Percentiles rank a stretch among this genome's conserved stretches.
Conservation (phyloP, 2,329 filamentous ascomycete genomes). For the Biscogniauxia sp. region DNA sequence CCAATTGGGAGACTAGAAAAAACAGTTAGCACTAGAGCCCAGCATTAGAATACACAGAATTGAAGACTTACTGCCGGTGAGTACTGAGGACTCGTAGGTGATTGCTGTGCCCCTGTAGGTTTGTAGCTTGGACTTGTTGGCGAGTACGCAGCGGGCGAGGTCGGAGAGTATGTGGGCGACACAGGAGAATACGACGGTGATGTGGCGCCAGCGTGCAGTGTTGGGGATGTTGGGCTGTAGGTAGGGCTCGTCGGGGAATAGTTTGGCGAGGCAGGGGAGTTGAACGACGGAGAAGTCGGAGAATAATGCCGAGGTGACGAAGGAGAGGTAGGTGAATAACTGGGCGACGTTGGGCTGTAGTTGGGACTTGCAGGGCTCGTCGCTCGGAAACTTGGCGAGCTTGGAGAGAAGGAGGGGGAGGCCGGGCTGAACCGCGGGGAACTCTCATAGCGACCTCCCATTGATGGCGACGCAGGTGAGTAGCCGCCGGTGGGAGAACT, state of each 20-base stretch:
- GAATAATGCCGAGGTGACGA: conserved; percentile 57
- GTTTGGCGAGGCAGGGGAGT: conserved; percentile 71
- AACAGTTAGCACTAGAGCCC: conserved; percentile 27
- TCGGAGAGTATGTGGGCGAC: conserved; percentile 76
- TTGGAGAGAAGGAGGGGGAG: conserved; percentile 61
- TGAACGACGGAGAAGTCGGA: conserved; percentile 72
- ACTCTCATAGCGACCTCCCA: conserved; percentile 55
- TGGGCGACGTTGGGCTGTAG: conserved; percentile 66
- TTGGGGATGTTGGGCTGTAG: conserved; percentile 69
- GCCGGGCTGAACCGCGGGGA: conserved; percentile 64
- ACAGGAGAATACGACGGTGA: conserved; percentile 66
- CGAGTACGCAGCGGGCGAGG: conserved; percentile 63
- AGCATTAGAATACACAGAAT: background rate
- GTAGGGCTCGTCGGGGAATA: conserved; percentile 70
- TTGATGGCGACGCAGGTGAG: conserved; percentile 72
- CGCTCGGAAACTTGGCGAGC: conserved; percentile 47
- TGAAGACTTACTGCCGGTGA: conserved; percentile 59
- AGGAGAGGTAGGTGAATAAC: conserved; percentile 62
- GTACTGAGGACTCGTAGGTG: conserved; percentile 68
- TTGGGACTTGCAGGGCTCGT: conserved; percentile 56
- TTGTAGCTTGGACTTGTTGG: conserved; percentile 62
- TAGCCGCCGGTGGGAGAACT: conserved; percentile 73
- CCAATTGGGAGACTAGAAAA: conserved; percentile 42
- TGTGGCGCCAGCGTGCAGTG: conserved; percentile 46
- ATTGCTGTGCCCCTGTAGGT: conserved; percentile 52